These are phyloP conservation scores for Hanseniaspora sp. DNA, from an alignment of 1,139 yeast genomes.

Conservation along the genomic window DNA sequence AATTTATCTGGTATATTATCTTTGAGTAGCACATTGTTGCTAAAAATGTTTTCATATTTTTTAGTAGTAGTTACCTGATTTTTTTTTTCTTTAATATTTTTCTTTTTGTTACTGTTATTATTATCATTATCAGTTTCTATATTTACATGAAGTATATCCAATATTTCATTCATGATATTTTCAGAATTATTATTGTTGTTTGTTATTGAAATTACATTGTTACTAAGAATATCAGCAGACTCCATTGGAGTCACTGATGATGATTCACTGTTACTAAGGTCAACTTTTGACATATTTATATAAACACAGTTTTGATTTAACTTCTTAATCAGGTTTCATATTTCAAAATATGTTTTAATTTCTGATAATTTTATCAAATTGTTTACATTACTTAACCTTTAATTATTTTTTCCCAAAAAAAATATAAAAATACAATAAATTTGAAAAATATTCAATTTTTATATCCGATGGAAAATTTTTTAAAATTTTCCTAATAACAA, in stretches of 20 bases:
- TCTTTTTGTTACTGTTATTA: conserved; percentile 19
- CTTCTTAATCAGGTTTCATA: no score
- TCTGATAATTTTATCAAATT: no score
- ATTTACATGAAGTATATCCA: conserved; percentile 12
- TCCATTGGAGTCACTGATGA: background rate
- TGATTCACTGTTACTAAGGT: background rate
- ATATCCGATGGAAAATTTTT: background rate
- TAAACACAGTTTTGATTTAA: no score
- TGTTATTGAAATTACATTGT: background rate
- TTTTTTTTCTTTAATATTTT: conserved; percentile 10
- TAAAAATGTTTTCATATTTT: conserved; percentile 20
- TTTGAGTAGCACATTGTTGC: conserved; percentile 19
- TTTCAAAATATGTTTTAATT: no score
- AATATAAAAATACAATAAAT: no score
- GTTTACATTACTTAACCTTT: no score
- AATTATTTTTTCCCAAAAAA: no score
- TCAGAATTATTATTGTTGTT: conserved; percentile 9
- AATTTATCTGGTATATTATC: conserved; percentile 18
- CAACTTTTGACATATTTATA: background rate
- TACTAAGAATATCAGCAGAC: background rate
- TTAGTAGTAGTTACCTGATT: background rate
- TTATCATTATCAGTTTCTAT: background rate
- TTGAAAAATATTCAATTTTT: background rate
- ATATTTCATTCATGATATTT: conserved; percentile 11
- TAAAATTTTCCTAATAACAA: background rate